Conservation (phyloP, 169 alveolate genomes). For the Eimeria necatrix region DNA sequence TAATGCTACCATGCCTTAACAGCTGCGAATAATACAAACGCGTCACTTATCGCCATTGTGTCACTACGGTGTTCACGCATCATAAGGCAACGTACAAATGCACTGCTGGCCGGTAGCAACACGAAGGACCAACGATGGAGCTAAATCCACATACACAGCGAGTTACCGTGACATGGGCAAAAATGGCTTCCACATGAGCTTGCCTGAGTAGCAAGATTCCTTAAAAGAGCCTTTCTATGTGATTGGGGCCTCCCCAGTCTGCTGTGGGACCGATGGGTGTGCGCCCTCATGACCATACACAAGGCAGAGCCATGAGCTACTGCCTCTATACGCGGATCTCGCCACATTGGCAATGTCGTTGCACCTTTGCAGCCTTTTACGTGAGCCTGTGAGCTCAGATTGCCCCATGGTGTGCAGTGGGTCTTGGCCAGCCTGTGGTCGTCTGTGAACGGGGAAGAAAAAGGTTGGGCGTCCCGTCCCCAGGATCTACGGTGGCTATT, state of each 20-base stretch:
- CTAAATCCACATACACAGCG: neutral
- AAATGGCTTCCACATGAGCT: neutral
- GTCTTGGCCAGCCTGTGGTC: neutral
- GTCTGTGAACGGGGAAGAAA: too few relatives aligned
- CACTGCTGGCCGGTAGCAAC: constrained; percentile 46
- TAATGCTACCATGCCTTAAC: constrained; percentile 76
- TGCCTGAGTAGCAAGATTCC: constrained; percentile 79
- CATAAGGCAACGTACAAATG: neutral
- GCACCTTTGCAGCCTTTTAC: neutral
- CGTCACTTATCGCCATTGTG: too few relatives aligned
- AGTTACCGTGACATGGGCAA: neutral
- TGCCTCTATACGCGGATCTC: neutral
- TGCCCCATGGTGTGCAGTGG: neutral
- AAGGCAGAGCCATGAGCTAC: neutral
- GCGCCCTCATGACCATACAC: constrained; percentile 67
- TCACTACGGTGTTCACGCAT: too few relatives aligned
- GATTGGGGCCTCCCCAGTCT: constrained; percentile 73
- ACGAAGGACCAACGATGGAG: neutral
- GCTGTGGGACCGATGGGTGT: constrained; percentile 61
- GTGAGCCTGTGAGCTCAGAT: neutral
- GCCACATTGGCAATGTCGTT: neutral
- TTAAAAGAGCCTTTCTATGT: constrained; percentile 75
- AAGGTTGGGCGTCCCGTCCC: too few relatives aligned
- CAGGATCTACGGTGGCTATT: too few relatives aligned
- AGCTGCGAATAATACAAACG: constrained; percentile 39